Evolutionary conservation across 1,139 yeast genomes (phyloP).

Genomic region (Scheffersomyces titani): DNA sequence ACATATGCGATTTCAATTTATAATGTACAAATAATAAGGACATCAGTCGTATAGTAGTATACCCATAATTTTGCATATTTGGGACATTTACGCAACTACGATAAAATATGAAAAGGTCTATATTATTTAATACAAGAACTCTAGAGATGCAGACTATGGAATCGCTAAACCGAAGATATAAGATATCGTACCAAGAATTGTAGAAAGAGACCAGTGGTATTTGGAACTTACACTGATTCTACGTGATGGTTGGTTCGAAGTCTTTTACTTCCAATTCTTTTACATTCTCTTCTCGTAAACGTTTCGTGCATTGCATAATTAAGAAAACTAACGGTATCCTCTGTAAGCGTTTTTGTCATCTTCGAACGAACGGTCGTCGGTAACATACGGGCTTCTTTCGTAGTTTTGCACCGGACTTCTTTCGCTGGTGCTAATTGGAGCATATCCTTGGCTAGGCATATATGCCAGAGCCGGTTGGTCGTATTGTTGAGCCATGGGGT

Average conservation of each 20-base stretch:
- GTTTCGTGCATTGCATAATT: not conserved
- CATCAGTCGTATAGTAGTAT: not conserved
- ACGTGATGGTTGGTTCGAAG: not conserved
- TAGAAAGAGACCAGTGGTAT: too few relatives aligned
- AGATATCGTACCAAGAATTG: too few relatives aligned
- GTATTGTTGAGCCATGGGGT: slow-evolving; percentile 17
- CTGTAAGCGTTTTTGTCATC: not conserved
- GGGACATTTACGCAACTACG: too few relatives aligned
- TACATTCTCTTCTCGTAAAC: not conserved
- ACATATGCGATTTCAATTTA: not conserved
- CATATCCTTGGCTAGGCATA: slow-evolving; percentile 14
- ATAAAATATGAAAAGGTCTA: too few relatives aligned
- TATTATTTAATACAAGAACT: too few relatives aligned
- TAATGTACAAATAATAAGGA: not conserved
- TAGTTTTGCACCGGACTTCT: too few relatives aligned
- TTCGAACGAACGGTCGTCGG: not conserved
- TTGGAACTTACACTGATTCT: too few relatives aligned
- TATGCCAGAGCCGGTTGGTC: slow-evolving; percentile 16
- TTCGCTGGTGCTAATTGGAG: slow-evolving; percentile 10
- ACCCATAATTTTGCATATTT: too few relatives aligned
- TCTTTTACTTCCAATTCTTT: not conserved
- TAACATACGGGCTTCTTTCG: not conserved
- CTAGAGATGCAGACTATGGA: too few relatives aligned
- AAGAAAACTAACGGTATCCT: not conserved
- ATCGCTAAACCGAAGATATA: too few relatives aligned